These are phyloP conservation scores for Stachybotrys echinatus DNA, from an alignment of 2,329 filamentous ascomycete genomes.

Conservation along the genomic window DNA sequence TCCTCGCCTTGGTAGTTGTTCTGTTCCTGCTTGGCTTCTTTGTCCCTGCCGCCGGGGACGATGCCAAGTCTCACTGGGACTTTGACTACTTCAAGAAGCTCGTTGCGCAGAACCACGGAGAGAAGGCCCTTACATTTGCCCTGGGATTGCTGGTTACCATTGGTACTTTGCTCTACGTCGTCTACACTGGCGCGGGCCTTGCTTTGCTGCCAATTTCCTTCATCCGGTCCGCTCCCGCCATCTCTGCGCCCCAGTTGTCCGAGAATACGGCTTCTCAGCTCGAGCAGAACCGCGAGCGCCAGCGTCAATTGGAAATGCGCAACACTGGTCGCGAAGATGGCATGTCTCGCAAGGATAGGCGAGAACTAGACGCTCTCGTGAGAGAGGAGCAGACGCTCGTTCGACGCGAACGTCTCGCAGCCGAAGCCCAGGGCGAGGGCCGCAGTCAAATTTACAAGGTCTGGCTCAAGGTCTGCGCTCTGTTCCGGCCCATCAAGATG, in stretches of 20 bases:
- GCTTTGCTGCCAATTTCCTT: slow-evolving; percentile 84
- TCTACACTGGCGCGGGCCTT: slow-evolving; percentile 86
- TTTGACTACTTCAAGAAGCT: slow-evolving; percentile 89
- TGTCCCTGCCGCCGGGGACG: slow-evolving; percentile 70
- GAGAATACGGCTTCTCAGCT: slow-evolving; percentile 76
- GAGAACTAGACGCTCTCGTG: slow-evolving; percentile 80
- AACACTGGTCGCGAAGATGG: slow-evolving; percentile 70
- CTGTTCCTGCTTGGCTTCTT: slow-evolving; percentile 94
- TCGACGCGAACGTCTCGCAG: slow-evolving; percentile 79
- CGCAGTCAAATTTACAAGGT: slow-evolving; percentile 64
- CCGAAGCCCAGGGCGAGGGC: slow-evolving; percentile 75
- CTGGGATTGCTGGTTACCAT: slow-evolving; percentile 84
- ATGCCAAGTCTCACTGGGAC: slow-evolving; percentile 63
- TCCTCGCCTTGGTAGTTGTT: slow-evolving; percentile 72
- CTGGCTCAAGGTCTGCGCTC: slow-evolving; percentile 75
- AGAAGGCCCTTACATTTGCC: slow-evolving; percentile 86
- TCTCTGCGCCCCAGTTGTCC: slow-evolving; percentile 75
- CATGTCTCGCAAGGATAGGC: slow-evolving; percentile 77
- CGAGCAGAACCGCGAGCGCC: slow-evolving; percentile 83
- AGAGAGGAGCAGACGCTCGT: slow-evolving; percentile 91
- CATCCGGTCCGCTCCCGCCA: slow-evolving; percentile 84
- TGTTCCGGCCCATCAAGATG: slow-evolving; percentile 85
- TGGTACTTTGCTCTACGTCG: slow-evolving; percentile 76
- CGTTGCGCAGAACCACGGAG: slow-evolving; percentile 73
- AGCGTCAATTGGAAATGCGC: slow-evolving; percentile 84